A percentile compares a stretch with the other conserved stretches of the same genome.
Conservation (phyloP, 768 basidiomycete species). For the Pleurotus platypus region DNA sequence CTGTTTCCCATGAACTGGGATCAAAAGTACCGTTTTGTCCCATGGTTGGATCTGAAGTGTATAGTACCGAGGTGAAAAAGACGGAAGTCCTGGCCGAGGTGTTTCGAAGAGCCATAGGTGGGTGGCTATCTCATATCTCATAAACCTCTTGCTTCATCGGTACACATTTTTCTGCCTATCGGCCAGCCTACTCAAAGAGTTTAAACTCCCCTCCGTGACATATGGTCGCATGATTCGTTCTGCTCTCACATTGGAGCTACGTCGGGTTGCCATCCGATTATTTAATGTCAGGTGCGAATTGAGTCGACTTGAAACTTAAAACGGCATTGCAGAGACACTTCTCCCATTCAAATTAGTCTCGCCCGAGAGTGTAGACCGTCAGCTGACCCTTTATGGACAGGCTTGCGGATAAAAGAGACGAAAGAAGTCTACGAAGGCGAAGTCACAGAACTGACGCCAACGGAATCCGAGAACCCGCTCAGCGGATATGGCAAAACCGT, state of each 20-base stretch:
- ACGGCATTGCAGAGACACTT: background rate
- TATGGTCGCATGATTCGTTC: background rate
- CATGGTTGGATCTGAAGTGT: slow-evolving; percentile 98
- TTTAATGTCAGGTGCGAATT: background rate
- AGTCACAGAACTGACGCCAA: slow-evolving; percentile 94
- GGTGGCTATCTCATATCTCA: slow-evolving; percentile 23
- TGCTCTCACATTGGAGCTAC: slow-evolving; percentile 3
- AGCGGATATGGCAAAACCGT: slow-evolving; percentile 98
- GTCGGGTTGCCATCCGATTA: background rate
- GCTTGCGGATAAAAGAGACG: slow-evolving; percentile 96
- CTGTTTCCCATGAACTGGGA: slow-evolving; percentile 92
- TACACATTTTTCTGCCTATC: background rate
- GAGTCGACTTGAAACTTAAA: background rate
- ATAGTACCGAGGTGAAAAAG: slow-evolving; percentile 97
- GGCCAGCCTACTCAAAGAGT: background rate
- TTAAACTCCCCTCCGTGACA: background rate
- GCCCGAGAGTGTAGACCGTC: background rate
- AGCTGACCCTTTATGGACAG: slow-evolving; percentile 34
- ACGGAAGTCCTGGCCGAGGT: slow-evolving; percentile 95
- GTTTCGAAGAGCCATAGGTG: slow-evolving; percentile 94
- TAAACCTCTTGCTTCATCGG: background rate
- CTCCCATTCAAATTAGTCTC: background rate
- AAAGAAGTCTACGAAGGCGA: slow-evolving; percentile 99
- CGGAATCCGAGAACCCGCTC: slow-evolving; percentile 95
- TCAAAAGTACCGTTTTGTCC: slow-evolving; percentile 96